Conservation (phyloP, 2,329 filamentous ascomycete species). For the Metarhizium guizhouense region DNA sequence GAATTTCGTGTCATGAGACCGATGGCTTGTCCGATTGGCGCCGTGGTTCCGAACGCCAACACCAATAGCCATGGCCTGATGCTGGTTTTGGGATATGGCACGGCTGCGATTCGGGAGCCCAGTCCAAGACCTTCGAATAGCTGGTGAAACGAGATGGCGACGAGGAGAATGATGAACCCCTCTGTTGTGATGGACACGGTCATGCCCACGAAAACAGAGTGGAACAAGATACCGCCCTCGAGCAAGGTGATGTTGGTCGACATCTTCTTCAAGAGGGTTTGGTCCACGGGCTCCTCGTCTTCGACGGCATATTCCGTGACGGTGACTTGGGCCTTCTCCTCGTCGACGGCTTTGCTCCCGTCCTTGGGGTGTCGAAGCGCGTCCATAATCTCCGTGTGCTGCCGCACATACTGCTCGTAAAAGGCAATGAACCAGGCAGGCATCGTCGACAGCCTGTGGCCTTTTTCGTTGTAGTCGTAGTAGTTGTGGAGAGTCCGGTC, state of each 20-base stretch:
- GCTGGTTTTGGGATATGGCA: conserved; percentile 49
- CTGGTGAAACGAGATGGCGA: conserved; percentile 65
- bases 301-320: conserved; percentile 15
- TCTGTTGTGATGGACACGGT: conserved; percentile 61
- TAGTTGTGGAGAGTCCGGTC: conserved; percentile 7
- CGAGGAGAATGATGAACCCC: conserved; percentile 55
- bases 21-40: conserved; percentile 56
- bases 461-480: conserved; percentile 25
- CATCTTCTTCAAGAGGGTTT: conserved; percentile 47
- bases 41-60: conserved; percentile 53
- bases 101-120: conserved; percentile 60
- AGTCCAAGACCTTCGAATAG: conserved; percentile 62
- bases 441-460: conserved; percentile 31
- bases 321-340: conserved; percentile 22
- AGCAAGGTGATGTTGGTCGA: conserved; percentile 66
- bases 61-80: conserved; percentile 52
- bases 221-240: conserved; percentile 71
- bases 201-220: conserved; percentile 69
- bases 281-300: conserved; percentile 34
- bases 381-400: conserved; percentile 48
- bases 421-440: conserved; percentile 55
- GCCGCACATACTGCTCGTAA: conserved; percentile 53
- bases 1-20: conserved; percentile 46
- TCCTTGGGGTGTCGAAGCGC: conserved; percentile 33
- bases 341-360: neutral